Conservation (phyloP, 768 basidiomycete species). For the Panus rudis region DNA sequence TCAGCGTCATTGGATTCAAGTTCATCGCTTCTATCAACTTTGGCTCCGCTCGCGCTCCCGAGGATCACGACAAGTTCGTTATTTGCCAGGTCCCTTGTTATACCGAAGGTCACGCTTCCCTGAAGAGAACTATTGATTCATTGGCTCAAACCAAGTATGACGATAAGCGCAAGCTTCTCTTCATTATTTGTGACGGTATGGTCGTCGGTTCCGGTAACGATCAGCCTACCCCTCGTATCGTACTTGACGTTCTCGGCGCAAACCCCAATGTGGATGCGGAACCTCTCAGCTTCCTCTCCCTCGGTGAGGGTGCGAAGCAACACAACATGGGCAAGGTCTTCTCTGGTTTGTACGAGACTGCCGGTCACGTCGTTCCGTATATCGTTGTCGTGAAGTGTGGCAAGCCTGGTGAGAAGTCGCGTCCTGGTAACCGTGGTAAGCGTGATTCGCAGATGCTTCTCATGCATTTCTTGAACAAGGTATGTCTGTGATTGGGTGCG, state of each 20-base stretch:
- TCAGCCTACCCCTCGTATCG: slow-evolving; percentile 91
- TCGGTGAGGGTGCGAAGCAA: slow-evolving; percentile 93
- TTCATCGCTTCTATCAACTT: slow-evolving; percentile 90
- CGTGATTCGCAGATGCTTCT: slow-evolving; percentile 95
- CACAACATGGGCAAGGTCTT: slow-evolving; percentile 99
- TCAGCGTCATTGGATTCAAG: slow-evolving; percentile 92
- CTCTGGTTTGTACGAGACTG: slow-evolving; percentile 89
- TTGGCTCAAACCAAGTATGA: slow-evolving; percentile 93
- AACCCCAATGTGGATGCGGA: slow-evolving; percentile 93
- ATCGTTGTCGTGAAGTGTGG: slow-evolving; percentile 89
- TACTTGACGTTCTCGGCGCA: slow-evolving; percentile 91
- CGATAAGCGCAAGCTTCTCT: slow-evolving; percentile 92
- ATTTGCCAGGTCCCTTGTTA: slow-evolving; percentile 99
- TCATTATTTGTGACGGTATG: slow-evolving; percentile 96
- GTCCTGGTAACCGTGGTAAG: slow-evolving; percentile 97
- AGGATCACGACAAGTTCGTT: slow-evolving; percentile 95
- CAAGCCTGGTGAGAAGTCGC: slow-evolving; percentile 86
- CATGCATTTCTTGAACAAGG: slow-evolving; percentile 98
- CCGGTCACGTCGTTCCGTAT: slow-evolving; percentile 95
- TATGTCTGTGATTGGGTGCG: slow-evolving; percentile 21
- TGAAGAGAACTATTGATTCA: slow-evolving; percentile 88
- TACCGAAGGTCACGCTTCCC: slow-evolving; percentile 86
- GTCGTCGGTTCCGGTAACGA: slow-evolving; percentile 97
- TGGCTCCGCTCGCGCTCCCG: slow-evolving; percentile 70
- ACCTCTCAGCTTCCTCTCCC: slow-evolving; percentile 86